A percentile compares a stretch with the other conserved stretches of the same genome.
These are phyloP conservation scores for Cladosporium sphaerospermum DNA, from an alignment of 2,329 filamentous ascomycete species.

Conservation along the genomic window DNA sequence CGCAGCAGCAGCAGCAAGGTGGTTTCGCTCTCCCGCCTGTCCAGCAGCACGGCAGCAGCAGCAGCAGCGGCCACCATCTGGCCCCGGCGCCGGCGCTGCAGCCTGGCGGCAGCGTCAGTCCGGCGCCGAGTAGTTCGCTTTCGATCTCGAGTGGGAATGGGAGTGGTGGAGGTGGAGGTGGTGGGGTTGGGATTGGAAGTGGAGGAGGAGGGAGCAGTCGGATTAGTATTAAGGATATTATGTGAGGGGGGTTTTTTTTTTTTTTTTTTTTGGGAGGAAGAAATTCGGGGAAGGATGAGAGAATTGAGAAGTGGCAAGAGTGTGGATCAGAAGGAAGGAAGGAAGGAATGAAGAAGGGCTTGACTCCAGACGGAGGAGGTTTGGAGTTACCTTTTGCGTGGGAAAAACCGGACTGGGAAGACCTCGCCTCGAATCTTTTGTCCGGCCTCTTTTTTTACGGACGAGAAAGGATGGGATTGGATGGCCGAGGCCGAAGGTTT, in stretches of 20 bases:
- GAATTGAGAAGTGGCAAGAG: neutral
- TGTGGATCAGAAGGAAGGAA: no score
- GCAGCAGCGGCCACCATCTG: constrained; percentile 2
- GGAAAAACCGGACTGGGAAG: no score
- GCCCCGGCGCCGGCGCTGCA: neutral
- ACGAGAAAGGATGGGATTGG: no score
- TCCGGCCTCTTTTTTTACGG: no score
- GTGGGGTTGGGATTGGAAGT: neutral
- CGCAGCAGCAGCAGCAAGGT: constrained; percentile 13
- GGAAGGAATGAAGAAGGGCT: no score
- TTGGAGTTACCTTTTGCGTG: no score
- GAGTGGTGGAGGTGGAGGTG: constrained; percentile 15
- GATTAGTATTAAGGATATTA: constrained; percentile 34
- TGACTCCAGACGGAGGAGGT: no score
- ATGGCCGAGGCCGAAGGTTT: no score
- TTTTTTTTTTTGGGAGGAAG: neutral
- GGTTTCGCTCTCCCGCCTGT: constrained; percentile 9
- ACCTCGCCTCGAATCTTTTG: no score
- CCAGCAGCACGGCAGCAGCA: constrained; percentile 8
- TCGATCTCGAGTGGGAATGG: constrained; percentile 14
- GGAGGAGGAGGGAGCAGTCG: constrained; percentile 13
- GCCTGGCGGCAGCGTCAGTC: constrained; percentile 1
- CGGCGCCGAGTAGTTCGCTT: constrained; percentile 1
- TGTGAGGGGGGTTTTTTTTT: constrained; percentile 19
- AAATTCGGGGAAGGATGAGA: neutral